These are phyloP conservation scores for Nymphaea colorata DNA, from an alignment of 164 flowering plant genomes.

Conservation along the genomic window DNA sequence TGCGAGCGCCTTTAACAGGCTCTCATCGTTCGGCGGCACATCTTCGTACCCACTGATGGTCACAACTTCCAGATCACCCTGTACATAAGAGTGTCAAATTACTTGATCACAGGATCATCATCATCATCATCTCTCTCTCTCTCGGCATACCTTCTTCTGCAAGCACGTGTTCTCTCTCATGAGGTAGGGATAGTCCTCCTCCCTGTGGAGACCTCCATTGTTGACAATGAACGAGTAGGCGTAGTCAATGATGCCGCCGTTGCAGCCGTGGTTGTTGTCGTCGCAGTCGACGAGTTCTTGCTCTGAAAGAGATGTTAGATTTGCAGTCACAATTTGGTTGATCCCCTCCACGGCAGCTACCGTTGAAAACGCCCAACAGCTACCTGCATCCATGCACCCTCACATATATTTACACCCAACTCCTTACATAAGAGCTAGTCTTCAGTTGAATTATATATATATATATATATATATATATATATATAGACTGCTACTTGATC, in stretches of 20 bases:
- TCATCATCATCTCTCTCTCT: neutral
- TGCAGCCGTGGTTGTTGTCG: constrained; percentile 58
- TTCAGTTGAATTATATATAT: too few relatives aligned
- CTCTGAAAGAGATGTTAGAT: constrained; percentile 63
- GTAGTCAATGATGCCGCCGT: constrained; percentile 74
- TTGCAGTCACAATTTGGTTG: constrained; percentile 69
- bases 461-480: too few relatives aligned
- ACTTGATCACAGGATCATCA: too few relatives aligned
- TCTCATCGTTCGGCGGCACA: constrained; percentile 45
- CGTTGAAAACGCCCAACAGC: constrained; percentile 91
- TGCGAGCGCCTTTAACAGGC: constrained; percentile 76
- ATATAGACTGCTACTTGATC: neutral
- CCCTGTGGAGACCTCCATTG: constrained; percentile 52
- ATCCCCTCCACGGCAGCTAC: constrained; percentile 89
- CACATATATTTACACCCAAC: too few relatives aligned
- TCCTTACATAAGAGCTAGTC: too few relatives aligned
- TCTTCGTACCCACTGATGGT: constrained; percentile 48
- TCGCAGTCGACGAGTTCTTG: constrained; percentile 81
- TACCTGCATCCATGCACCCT: constrained; percentile 27
- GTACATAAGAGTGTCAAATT: neutral
- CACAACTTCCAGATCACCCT: constrained; percentile 27
- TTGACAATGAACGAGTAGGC: constrained; percentile 49
- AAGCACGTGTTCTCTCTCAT: constrained; percentile 61
- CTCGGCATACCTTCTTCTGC: constrained; percentile 30
- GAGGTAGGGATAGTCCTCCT: constrained; percentile 64